Evolutionary conservation across 2,329 filamentous ascomycete species (phyloP), one percentile per base, ranked within the genome.

Genomic region (Blastomyces emzantsi): DNA sequence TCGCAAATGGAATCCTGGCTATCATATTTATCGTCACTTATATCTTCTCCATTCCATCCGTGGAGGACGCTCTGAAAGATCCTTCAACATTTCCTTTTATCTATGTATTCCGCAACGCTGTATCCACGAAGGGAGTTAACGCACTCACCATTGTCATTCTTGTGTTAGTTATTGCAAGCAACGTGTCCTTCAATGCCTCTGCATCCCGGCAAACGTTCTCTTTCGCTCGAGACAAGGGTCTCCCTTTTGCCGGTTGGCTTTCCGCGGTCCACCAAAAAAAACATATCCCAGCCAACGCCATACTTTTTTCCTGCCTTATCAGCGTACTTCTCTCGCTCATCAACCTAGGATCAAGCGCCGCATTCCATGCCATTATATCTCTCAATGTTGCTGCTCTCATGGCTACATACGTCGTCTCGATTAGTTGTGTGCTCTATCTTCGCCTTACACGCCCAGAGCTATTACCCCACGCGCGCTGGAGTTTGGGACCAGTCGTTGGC

Each of bases 161-260:
- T n/a, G 67, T 75, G 9, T 66, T 75, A 25, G 64, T 64, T n/a
- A 68, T 72, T 41, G 71, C 70, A 39, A 71, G 70, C 28, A 70
- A 69, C n/a, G 69, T 73, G 8, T 72, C 72, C 19, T 81, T 83
- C 64, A 78, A 87, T 0, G 82, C 82, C 1, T 63, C 66, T 28
- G 63, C 66, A 25, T 64, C 66, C 43, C 64, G 66, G 22, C 66
- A 67, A 63, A 64, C 63, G 5, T 67, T 65, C 62, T 64, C 66
- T 19, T 67, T 67, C 56, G 70, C 74, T 7, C 71, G 74, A n/a
- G 75, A 77, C 62, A 69, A 71, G 15, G 74, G 73, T 2, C 67
- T 76, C 15, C 74, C 74, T 1, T 72, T 70, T 41, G 70, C 71
- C 67, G 55, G 62, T 28, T 69, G 66, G 64, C 69, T 70, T 74